Evolutionary conservation across 2,329 filamentous ascomycete species (phyloP).

Genomic region (Colletotrichum truncatum): DNA sequence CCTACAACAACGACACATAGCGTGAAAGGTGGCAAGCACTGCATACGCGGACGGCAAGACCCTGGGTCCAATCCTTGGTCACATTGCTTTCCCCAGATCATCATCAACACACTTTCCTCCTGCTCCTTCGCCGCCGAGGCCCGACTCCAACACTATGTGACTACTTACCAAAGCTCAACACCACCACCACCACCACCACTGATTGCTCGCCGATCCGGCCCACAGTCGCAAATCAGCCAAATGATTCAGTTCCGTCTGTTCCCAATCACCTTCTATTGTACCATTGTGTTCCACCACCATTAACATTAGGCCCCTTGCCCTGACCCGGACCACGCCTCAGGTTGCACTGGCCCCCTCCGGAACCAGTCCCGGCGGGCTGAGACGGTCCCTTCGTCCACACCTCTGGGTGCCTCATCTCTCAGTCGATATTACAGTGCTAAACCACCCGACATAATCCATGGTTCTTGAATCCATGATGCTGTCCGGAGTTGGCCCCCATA

Average conservation of each 20-base stretch:
- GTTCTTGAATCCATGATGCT: not conserved
- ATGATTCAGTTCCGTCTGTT: slow-evolving; percentile 5
- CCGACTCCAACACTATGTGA: not conserved
- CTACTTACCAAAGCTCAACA: not conserved
- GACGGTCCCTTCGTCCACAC: not conserved
- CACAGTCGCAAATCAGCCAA: slow-evolving; percentile 20
- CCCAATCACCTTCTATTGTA: no score
- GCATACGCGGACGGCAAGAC: no score
- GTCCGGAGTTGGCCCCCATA: slow-evolving; percentile 1
- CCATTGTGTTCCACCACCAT: no score
- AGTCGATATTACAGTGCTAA: not conserved
- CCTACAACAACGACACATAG: not conserved
- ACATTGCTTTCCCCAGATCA: slow-evolving; percentile 10
- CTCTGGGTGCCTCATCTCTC: not conserved
- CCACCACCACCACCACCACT: not conserved
- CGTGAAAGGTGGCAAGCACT: not conserved
- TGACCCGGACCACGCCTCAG: slow-evolving; percentile 2
- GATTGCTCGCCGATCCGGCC: slow-evolving; percentile 13
- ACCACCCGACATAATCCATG: not conserved
- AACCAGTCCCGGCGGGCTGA: slow-evolving; percentile 14
- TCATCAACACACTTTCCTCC: slow-evolving; percentile 6
- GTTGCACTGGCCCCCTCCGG: slow-evolving; percentile 10
- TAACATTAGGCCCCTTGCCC: not conserved
- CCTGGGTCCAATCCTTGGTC: no score
- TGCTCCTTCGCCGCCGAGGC: no score